phyloP scores from a whole-genome alignment of 2,329 filamentous ascomycete species.

The Elsinoe ampelina region DNA sequence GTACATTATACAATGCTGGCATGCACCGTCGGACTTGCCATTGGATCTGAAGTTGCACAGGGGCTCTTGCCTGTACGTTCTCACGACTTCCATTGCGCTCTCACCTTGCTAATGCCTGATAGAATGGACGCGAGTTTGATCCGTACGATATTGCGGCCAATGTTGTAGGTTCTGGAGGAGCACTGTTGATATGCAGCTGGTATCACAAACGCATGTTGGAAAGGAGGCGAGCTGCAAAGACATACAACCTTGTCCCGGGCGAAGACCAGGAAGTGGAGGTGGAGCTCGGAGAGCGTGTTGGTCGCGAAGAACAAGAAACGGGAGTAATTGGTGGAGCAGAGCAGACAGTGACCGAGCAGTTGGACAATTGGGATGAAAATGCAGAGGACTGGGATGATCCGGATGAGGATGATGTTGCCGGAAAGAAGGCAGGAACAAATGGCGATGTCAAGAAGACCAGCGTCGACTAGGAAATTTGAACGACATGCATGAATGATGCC shows the following conservation, averaged over 20 bases:
- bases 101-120: background rate
- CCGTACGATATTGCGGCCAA: conserved; percentile 83
- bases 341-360: conserved; percentile 61
- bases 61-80: conserved; percentile 53
- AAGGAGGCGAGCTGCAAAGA: conserved; percentile 63
- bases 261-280: conserved; percentile 52
- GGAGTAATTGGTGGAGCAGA: conserved; percentile 48
- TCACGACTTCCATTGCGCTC: conserved; percentile 29
- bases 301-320: conserved; percentile 23
- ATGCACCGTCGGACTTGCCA: conserved; percentile 62
- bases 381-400: conserved; percentile 55
- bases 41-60: conserved; percentile 70
- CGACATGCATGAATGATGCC: conserved; percentile 12
- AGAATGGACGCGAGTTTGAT: conserved; percentile 54
- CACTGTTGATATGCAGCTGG: conserved; percentile 68
- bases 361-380: conserved; percentile 94
- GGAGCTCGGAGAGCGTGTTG: conserved; percentile 59
- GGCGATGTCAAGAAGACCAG: conserved; percentile 22
- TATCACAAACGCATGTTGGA: conserved; percentile 96
- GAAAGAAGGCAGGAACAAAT: conserved; percentile 9
- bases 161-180: conserved; percentile 64
- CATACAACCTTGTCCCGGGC: conserved; percentile 61
- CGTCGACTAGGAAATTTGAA: conserved; percentile 1
- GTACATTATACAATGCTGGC: conserved; percentile 74
- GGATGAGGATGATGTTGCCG: conserved; percentile 34